Conservation (phyloP, 1,284 basidiomycete genomes). For the Marasmius sp. region DNA sequence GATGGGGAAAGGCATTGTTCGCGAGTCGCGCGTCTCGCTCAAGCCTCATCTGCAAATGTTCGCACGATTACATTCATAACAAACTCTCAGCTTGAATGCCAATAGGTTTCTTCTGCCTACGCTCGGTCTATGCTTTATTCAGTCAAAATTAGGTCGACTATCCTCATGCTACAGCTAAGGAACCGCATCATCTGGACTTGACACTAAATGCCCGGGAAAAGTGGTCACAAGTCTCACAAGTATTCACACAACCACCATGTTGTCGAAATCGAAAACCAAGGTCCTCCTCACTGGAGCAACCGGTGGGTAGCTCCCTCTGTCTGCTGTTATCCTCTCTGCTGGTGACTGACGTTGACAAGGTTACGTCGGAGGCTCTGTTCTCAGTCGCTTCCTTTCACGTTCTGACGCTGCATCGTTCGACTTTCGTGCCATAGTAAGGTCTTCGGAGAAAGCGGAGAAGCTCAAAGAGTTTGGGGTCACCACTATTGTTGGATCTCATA, state of each 20-base stretch:
- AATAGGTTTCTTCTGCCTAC: too few relatives aligned
- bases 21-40: too few relatives aligned
- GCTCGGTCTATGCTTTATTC: too few relatives aligned
- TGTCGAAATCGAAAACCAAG: not conserved
- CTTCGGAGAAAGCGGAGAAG: constrained; percentile 38
- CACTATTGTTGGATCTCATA: constrained; percentile 37
- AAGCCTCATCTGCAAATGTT: too few relatives aligned
- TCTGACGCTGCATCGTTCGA: constrained; percentile 32
- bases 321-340: not conserved
- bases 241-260: not conserved
- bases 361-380: constrained; percentile 43
- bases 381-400: constrained; percentile 37
- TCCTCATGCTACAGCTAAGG: too few relatives aligned
- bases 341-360: constrained; percentile 11
- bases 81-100: too few relatives aligned
- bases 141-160: too few relatives aligned
- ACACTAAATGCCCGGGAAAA: too few relatives aligned
- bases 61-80: too few relatives aligned
- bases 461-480: constrained; percentile 35
- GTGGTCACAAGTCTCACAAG: constrained; percentile 2
- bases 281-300: constrained; percentile 14
- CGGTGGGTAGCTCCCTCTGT: not conserved
- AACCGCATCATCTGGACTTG: too few relatives aligned
- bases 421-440: constrained; percentile 41
- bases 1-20: too few relatives aligned